Evolutionary conservation across 129 eudicot species (phyloP), one percentile per base, ranked within the genome.

Genomic region (Centrapalus pauciflorus): DNA sequence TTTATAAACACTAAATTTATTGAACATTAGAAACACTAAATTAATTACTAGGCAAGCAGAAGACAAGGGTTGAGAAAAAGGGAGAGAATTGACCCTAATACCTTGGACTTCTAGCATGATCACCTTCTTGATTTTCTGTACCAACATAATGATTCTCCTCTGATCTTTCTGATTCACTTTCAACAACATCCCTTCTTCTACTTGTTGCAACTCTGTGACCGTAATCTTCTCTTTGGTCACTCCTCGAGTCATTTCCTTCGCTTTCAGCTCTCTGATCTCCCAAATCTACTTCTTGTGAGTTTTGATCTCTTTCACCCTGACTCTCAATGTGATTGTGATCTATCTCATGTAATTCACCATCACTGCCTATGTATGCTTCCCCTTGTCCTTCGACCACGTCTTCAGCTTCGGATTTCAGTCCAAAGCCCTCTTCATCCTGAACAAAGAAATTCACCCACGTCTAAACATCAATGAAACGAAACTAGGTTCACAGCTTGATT

Each of bases 241-340:
- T 84, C 27, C 83, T 97, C 4, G 84, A 82, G 68, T 84, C 84
- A 69, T 82, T 89, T 58, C 76, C 95, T 67, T 89, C 90, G 73
- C 95, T 94, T 78, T 86, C 93, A 60, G 80, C 95, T 79, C 84
- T 81, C 34, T 82, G 95, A 52, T 84, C 89, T 54, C 81, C 93
- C 33, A 78, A 63, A 68, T 89, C 95, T 54, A 82, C 84, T 79
- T 89, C 97, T 69, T 79, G 97, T 48, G 94, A 82, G 80, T 93
- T 89, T 76, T 84, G 95, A n/a, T 87, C 94, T 77, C 90, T 80
- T 61, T 94, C 99, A 48, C 82, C 97, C 71, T 94, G 97, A 59
- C 97, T 94, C 74, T 89, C 99, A n/a, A 83, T 84, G 58, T 52
- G 87, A 49, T 78, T 80, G 67, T 68, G 92, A 63, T 82, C 89